phyloP scores from a whole-genome alignment of 169 alveolate species.

The Plasmodium adleri region DNA sequence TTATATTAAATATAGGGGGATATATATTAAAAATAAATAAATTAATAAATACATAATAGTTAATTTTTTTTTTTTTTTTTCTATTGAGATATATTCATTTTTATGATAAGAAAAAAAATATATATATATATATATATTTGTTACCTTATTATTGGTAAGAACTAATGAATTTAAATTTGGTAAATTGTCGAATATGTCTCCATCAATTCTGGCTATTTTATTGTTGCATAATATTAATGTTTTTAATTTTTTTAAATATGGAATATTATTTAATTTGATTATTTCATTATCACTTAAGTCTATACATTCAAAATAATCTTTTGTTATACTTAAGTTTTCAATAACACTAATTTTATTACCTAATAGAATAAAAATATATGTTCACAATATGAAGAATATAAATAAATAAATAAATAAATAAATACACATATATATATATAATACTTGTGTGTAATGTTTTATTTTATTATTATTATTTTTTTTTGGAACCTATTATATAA shows the following conservation, averaged over 20 bases:
- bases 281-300: constrained; percentile 93
- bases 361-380: constrained; percentile 34
- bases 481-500: not conserved
- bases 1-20: too few species aligned
- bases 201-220: constrained; percentile 85
- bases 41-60: not conserved
- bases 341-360: constrained; percentile 89
- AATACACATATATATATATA: too few species aligned
- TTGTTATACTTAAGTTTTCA: constrained; percentile 92
- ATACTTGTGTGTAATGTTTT: too few species aligned
- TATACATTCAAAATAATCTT: constrained; percentile 91
- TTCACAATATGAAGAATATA: too few species aligned
- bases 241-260: constrained; percentile 87
- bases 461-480: too few species aligned
- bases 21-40: not conserved
- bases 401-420: too few species aligned
- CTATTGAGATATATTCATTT: not conserved
- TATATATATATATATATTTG: constrained; percentile 68
- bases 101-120: constrained; percentile 1
- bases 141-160: constrained; percentile 90
- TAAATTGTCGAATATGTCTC: constrained; percentile 79
- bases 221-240: constrained; percentile 89
- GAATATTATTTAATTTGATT: constrained; percentile 88
- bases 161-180: constrained; percentile 91
- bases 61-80: not conserved